Percentiles rank a stretch among this genome's conserved stretches.
These are phyloP conservation scores for Boletus tomentosulus DNA, from an alignment of 768 basidiomycete species.

Conservation along the genomic window DNA sequence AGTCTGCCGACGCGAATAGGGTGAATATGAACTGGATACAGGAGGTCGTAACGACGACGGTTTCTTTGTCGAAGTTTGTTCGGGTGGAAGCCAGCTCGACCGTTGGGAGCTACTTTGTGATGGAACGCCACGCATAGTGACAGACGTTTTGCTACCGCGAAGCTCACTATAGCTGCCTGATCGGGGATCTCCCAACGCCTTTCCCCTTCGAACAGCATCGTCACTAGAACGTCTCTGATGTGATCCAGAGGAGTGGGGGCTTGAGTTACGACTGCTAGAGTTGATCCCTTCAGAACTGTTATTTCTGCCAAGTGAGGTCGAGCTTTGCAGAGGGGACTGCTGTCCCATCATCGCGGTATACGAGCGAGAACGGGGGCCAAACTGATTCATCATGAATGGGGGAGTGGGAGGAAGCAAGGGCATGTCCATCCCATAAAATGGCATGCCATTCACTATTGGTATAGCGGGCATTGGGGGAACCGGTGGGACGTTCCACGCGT, in stretches of 20 bases:
- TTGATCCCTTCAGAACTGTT: slow-evolving; percentile 24
- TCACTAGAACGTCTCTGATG: slow-evolving; percentile 32
- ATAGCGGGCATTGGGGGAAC: slow-evolving; percentile 35
- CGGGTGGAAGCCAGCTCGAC: slow-evolving; percentile 24
- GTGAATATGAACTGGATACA: slow-evolving; percentile 12
- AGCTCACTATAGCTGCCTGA: slow-evolving; percentile 16
- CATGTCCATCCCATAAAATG: slow-evolving; percentile 53
- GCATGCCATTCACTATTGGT: slow-evolving; percentile 34
- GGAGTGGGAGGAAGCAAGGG: slow-evolving; percentile 69
- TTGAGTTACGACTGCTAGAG: slow-evolving; percentile 16
- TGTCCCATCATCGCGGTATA: slow-evolving; percentile 30
- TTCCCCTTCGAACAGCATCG: slow-evolving; percentile 21
- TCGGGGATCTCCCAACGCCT: slow-evolving; percentile 6
- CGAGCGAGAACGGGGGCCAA: slow-evolving; percentile 38
- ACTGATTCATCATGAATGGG: slow-evolving; percentile 71
- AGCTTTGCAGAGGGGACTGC: slow-evolving; percentile 23
- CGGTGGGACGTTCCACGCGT: slow-evolving; percentile 31
- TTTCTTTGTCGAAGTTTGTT: slow-evolving; percentile 10
- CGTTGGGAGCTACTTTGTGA: slow-evolving; percentile 16
- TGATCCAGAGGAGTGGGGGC: slow-evolving; percentile 15
- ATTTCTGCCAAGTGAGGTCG: slow-evolving; percentile 18
- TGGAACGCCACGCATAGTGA: slow-evolving; percentile 6
- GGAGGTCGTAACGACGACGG: slow-evolving; percentile 17
- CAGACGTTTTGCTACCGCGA: slow-evolving; percentile 9
- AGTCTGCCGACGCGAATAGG: slow-evolving; percentile 16